Conservation (phyloP, 2,329 filamentous ascomycete species). For the Fusarium marasasianum region DNA sequence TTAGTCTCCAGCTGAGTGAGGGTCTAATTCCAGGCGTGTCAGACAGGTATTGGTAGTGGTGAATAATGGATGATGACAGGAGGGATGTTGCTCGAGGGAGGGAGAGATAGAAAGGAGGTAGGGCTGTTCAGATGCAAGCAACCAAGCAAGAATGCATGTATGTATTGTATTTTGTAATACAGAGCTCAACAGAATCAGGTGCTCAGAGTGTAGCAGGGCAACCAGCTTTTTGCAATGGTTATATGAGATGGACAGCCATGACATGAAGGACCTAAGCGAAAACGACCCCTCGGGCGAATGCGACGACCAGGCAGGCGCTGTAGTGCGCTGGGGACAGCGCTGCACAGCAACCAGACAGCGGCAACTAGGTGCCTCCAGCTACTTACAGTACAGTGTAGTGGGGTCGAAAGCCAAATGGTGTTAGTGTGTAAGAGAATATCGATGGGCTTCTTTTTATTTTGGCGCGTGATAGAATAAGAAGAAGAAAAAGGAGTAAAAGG, state of each 20-base stretch:
- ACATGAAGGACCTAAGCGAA: slow-evolving; percentile 20
- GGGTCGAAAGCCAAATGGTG: slow-evolving; percentile 19
- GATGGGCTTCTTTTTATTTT: slow-evolving; percentile 8
- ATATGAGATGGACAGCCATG: not conserved
- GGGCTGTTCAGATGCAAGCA: not conserved
- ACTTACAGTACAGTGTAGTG: slow-evolving; percentile 28
- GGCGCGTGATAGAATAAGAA: slow-evolving; percentile 17
- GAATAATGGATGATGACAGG: slow-evolving; percentile 10
- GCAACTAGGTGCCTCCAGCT: not conserved
- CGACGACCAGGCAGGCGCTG: not conserved
- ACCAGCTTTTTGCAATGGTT: slow-evolving; percentile 19
- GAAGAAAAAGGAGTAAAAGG: slow-evolving; percentile 10
- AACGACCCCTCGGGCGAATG: slow-evolving; percentile 13
- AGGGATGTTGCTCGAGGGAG: slow-evolving; percentile 6
- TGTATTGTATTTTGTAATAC: not conserved
- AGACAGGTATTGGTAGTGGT: slow-evolving; percentile 13
- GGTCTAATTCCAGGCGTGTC: slow-evolving; percentile 28
- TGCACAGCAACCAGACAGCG: slow-evolving; percentile 21
- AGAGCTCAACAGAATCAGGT: slow-evolving; percentile 6
- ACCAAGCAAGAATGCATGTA: not conserved
- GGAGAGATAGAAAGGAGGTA: slow-evolving; percentile 7
- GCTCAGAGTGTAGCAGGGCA: slow-evolving; percentile 8
- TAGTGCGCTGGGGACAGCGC: slow-evolving; percentile 14
- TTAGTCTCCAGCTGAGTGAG: slow-evolving; percentile 27
- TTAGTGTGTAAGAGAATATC: slow-evolving; percentile 11